These are phyloP conservation scores for Colletotrichum brevisporum DNA, from an alignment of 2,329 filamentous ascomycete genomes.

Conservation along the genomic window DNA sequence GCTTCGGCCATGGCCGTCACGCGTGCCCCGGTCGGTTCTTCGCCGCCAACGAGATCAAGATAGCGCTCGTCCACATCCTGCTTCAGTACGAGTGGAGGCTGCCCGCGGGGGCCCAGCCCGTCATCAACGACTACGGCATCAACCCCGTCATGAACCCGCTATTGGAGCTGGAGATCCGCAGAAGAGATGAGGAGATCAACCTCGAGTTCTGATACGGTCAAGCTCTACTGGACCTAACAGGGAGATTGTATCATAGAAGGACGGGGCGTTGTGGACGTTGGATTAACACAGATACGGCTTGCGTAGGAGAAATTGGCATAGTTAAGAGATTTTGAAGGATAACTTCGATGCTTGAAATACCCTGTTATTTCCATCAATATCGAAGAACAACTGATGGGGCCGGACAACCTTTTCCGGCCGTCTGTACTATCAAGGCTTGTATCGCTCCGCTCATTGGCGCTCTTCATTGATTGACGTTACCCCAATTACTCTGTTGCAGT, in stretches of 20 bases:
- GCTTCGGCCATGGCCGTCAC: constrained; percentile 54
- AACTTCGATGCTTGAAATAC: background rate
- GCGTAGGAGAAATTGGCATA: background rate
- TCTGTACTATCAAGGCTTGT: background rate
- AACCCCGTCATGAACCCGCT: background rate
- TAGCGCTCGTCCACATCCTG: constrained; percentile 38
- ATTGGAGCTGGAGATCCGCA: constrained; percentile 19
- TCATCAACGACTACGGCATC: constrained; percentile 7
- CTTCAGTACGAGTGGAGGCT: constrained; percentile 32
- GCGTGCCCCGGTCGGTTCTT: constrained; percentile 57
- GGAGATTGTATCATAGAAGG: no score
- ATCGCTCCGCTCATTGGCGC: background rate
- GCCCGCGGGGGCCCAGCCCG: background rate
- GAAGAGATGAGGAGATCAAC: constrained; percentile 13
- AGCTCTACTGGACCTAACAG: background rate
- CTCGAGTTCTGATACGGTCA: background rate
- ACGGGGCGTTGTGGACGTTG: no score
- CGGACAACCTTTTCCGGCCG: constrained; percentile 13
- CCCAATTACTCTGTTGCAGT: background rate
- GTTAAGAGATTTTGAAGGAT: background rate
- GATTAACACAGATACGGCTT: background rate
- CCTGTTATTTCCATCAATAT: background rate
- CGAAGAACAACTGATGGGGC: no score
- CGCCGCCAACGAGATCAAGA: constrained; percentile 54
- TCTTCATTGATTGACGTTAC: background rate